phyloP scores from a whole-genome alignment of 306 rosid species.

The Crataegus laevigata region DNA sequence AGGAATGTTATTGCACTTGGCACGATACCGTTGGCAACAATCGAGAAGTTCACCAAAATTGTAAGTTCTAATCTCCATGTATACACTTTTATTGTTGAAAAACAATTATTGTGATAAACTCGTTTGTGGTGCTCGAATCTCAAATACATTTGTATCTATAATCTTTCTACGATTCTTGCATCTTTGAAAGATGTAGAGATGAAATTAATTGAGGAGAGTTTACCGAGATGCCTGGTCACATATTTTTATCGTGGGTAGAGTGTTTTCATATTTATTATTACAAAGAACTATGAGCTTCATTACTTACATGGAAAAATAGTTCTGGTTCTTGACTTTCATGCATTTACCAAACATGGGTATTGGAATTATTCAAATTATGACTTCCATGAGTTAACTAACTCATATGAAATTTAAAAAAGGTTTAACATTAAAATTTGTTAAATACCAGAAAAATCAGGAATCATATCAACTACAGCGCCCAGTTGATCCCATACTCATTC shows the following conservation, averaged over 20 bases:
- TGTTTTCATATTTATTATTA: background rate
- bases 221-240: background rate
- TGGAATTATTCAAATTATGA: background rate
- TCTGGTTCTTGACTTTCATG: background rate
- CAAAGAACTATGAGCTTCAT: background rate
- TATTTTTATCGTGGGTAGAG: background rate
- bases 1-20: conserved; percentile 74
- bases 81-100: background rate
- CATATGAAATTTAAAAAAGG: too few relatives aligned
- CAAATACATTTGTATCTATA: background rate
- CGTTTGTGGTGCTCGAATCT: background rate
- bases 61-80: conserved; percentile 42
- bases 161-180: background rate
- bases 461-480: background rate
- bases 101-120: background rate
- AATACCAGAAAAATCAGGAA: background rate
- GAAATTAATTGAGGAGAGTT: background rate
- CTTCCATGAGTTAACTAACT: background rate
- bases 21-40: conserved; percentile 78
- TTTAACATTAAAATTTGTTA: too few relatives aligned
- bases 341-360: background rate
- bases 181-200: background rate
- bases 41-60: conserved; percentile 76
- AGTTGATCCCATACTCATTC: background rate
- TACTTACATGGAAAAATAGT: background rate